Conservation (phyloP, 306 rosid genomes). For the Rosa chinensis region DNA sequence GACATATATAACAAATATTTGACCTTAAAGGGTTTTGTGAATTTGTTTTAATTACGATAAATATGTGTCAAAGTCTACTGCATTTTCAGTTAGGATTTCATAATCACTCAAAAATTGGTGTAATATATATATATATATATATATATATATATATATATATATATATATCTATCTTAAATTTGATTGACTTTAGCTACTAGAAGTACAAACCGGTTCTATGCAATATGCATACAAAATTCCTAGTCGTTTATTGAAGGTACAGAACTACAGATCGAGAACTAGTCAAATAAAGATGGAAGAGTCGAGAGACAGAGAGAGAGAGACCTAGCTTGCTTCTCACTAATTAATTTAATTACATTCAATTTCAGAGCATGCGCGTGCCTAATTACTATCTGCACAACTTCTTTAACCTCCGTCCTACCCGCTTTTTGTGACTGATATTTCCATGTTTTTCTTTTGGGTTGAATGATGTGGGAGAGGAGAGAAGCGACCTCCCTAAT, state of each 20-base stretch:
- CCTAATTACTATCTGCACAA: too few relatives aligned
- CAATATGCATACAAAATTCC: too few relatives aligned
- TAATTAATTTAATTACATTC: too few relatives aligned
- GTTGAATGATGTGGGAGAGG: too few relatives aligned
- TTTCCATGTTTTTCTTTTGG: too few relatives aligned
- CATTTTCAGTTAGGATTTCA: constrained; percentile 1
- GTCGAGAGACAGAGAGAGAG: background rate
- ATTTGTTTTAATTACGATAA: background rate
- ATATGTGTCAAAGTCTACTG: constrained; percentile 5
- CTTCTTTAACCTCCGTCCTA: too few relatives aligned
- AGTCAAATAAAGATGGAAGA: background rate
- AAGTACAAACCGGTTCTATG: background rate
- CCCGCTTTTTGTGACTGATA: too few relatives aligned
- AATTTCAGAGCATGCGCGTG: too few relatives aligned
- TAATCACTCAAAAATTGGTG: background rate
- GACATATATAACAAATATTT: constrained; percentile 4
- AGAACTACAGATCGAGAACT: too few relatives aligned
- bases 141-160: background rate
- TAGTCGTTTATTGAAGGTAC: too few relatives aligned
- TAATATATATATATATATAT: background rate
- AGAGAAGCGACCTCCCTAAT: too few relatives aligned
- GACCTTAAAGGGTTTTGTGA: constrained; percentile 16
- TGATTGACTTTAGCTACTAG: background rate
- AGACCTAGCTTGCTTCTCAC: background rate
- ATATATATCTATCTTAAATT: background rate